Evolutionary conservation across 108 stramenopile species (phyloP).

Genomic region (Schizochytrium sp.): DNA sequence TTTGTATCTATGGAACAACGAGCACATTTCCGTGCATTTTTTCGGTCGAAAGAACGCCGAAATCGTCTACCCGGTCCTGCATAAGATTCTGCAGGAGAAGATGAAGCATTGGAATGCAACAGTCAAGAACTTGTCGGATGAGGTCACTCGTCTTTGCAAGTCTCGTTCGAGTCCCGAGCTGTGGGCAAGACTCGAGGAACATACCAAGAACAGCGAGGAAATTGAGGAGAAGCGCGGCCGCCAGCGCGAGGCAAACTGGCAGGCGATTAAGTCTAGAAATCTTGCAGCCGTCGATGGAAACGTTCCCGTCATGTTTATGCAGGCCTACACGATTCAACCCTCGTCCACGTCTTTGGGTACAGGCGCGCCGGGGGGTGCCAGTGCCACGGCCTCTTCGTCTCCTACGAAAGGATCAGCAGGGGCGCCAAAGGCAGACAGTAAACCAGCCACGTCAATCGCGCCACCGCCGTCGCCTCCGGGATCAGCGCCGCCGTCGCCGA

Average conservation of each 20-base stretch:
- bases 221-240: background rate
- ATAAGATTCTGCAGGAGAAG: conserved; percentile 62
- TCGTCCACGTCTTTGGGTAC: background rate
- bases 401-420: too few relatives aligned
- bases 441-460: too few relatives aligned
- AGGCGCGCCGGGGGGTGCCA: too few relatives aligned
- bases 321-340: background rate
- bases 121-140: conserved; percentile 91
- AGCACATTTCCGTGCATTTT: conserved; percentile 83
- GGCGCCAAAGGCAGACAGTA: too few relatives aligned
- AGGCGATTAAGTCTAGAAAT: background rate
- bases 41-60: conserved; percentile 82
- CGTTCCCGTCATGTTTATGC: background rate
- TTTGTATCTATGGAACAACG: conserved; percentile 91
- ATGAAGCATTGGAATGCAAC: conserved; percentile 96
- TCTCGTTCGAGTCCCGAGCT: background rate
- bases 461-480: background rate
- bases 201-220: background rate
- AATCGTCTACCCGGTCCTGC: conserved; percentile 84
- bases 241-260: conserved; percentile 10
- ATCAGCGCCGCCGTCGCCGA: background rate
- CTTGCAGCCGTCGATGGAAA: background rate
- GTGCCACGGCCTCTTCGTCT: too few relatives aligned
- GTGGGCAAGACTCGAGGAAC: background rate
- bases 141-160: conserved; percentile 80